Evolutionary conservation across 2,329 filamentous ascomycete genomes (phyloP).

Genomic region (Trichoderma sp.): DNA sequence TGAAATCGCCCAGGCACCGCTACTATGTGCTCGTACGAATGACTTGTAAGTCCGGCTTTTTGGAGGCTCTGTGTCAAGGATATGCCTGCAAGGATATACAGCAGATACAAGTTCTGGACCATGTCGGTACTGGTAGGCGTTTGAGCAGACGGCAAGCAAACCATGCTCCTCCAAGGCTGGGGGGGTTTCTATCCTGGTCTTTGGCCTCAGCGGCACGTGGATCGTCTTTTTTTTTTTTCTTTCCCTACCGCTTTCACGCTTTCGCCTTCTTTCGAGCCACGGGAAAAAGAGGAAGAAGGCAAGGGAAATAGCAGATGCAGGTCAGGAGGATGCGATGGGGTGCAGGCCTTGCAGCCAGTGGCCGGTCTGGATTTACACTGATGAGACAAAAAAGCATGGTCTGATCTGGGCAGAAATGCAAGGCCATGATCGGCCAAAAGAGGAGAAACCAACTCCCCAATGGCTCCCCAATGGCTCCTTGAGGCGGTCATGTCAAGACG

Average conservation of each 20-base stretch:
- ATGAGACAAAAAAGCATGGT: background rate
- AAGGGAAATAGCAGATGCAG: background rate
- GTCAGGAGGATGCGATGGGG: background rate
- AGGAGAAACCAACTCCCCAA: background rate
- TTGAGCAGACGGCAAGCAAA: background rate
- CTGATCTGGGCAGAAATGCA: background rate
- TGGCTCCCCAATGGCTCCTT: background rate
- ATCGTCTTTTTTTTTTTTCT: background rate
- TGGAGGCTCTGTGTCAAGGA: constrained; percentile 8
- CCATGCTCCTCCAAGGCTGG: background rate
- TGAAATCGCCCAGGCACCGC: background rate
- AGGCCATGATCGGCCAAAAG: background rate
- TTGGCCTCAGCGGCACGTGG: background rate
- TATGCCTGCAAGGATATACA: background rate
- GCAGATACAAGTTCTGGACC: background rate
- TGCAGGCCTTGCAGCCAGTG: background rate
- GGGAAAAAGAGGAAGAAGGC: background rate
- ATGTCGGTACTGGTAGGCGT: background rate
- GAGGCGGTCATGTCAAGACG: background rate
- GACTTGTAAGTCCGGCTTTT: background rate
- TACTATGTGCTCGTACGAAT: background rate
- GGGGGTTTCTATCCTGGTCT: background rate
- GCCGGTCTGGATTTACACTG: background rate
- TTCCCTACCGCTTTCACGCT: background rate
- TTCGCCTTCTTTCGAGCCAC: background rate